These are phyloP conservation scores for Lachnellula hyalina DNA, from an alignment of 2,329 filamentous ascomycete species.

Conservation along the genomic window DNA sequence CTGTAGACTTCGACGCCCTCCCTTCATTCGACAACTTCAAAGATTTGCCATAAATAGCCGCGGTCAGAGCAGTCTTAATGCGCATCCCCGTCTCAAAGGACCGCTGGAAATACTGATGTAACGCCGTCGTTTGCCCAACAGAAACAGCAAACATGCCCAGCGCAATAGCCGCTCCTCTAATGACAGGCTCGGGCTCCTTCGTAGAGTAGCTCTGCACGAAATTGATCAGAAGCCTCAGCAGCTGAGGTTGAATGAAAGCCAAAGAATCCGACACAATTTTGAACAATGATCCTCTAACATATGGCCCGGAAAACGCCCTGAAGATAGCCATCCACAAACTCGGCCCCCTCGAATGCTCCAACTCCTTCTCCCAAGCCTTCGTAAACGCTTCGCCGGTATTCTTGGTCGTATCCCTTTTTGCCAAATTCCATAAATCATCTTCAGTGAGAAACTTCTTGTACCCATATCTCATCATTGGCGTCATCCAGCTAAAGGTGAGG, in stretches of 20 bases:
- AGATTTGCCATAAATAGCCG: conserved; percentile 89
- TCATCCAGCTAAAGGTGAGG: conserved; percentile 98
- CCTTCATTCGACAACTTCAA: conserved; percentile 90
- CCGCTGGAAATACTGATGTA: conserved; percentile 97
- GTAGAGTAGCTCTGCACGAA: conserved; percentile 67
- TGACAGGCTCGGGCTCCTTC: conserved; percentile 64
- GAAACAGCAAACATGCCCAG: conserved; percentile 89
- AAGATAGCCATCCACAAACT: conserved; percentile 85
- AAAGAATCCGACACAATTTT: conserved; percentile 84
- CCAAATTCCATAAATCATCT: conserved; percentile 90
- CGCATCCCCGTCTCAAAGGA: conserved; percentile 95
- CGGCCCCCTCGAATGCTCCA: conserved; percentile 64
- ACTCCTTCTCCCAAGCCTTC: conserved; percentile 69
- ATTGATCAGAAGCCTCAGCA: conserved; percentile 75
- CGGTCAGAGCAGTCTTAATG: conserved; percentile 84
- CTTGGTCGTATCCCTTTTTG: conserved; percentile 72
- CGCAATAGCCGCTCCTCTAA: conserved; percentile 82
- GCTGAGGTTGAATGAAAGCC: conserved; percentile 85
- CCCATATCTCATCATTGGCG: conserved; percentile 90
- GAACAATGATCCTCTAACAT: conserved; percentile 74
- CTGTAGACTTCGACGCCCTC: conserved; percentile 79
- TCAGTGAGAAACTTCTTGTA: conserved; percentile 91
- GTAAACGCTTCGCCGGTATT: conserved; percentile 66
- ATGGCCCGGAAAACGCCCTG: conserved; percentile 78
- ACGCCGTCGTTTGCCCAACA: conserved; percentile 76